Evolutionary conservation across 2,329 filamentous ascomycete genomes (phyloP).

Genomic region (Alternaria sp.): DNA sequence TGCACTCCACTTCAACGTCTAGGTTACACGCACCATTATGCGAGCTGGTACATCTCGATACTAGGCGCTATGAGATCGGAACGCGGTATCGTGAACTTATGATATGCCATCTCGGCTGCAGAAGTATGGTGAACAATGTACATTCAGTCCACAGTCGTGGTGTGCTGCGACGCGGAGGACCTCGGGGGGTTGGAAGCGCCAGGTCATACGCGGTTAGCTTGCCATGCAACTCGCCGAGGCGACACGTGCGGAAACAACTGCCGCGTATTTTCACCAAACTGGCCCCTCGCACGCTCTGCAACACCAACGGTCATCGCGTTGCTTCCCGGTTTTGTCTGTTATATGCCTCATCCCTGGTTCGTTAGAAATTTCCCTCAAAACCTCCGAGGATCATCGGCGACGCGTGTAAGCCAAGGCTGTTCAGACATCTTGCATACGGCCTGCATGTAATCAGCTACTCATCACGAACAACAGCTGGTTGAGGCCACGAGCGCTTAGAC

Average conservation of each 20-base stretch:
- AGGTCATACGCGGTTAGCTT: not conserved
- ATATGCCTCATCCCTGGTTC: not conserved
- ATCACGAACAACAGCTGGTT: not conserved
- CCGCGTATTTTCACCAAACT: conserved; percentile 2
- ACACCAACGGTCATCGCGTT: conserved; percentile 10
- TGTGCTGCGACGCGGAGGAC: not conserved
- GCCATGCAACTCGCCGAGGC: conserved; percentile 16
- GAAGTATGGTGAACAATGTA: not conserved
- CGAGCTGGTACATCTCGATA: not conserved
- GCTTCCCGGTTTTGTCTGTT: conserved; percentile 4
- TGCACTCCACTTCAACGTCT: not conserved
- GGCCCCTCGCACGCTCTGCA: not conserved
- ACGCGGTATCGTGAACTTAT: not conserved
- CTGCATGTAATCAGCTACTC: not conserved
- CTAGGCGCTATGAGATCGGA: rapidly evolving
- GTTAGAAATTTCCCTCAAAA: not conserved
- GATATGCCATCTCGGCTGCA: not conserved
- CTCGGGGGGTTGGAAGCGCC: not conserved
- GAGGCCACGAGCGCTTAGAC: not conserved
- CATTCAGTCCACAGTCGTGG: not conserved
- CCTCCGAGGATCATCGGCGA: not conserved
- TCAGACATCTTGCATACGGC: not conserved
- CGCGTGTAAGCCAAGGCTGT: not conserved
- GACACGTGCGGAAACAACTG: conserved; percentile 7
- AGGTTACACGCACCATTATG: not conserved